Evolutionary conservation across 805 yeast species (phyloP).

Genomic region (Groenewaldozyma salmanticensis): DNA sequence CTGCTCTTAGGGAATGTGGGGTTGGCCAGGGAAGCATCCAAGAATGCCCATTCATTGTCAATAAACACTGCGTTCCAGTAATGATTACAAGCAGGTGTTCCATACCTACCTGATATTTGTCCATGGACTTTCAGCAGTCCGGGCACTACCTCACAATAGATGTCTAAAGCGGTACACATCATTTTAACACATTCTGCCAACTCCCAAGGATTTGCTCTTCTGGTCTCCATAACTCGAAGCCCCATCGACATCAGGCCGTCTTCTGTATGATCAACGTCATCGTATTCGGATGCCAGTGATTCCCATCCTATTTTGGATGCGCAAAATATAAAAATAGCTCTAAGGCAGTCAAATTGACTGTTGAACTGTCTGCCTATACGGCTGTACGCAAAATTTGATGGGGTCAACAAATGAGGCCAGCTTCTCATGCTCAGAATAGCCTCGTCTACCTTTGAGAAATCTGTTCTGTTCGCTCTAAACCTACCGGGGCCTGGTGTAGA

Average conservation of each 20-base stretch:
- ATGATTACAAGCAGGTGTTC: slow-evolving; percentile 55
- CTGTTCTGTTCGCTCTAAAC: slow-evolving; percentile 11
- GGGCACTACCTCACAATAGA: slow-evolving; percentile 64
- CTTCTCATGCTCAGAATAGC: slow-evolving; percentile 24
- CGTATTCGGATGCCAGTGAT: slow-evolving; percentile 17
- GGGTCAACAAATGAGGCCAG: slow-evolving; percentile 35
- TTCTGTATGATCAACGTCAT: slow-evolving; percentile 13
- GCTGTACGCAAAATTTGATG: slow-evolving; percentile 45
- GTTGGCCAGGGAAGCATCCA: slow-evolving; percentile 66
- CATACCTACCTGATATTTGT: slow-evolving; percentile 35
- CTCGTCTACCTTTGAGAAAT: slow-evolving; percentile 22
- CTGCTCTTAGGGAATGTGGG: slow-evolving; percentile 42
- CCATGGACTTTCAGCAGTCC: slow-evolving; percentile 82
- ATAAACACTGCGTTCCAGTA: slow-evolving; percentile 78
- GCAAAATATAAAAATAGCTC: slow-evolving; percentile 57
- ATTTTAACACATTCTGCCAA: slow-evolving; percentile 67
- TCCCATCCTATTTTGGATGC: slow-evolving; percentile 47
- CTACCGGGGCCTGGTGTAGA: slow-evolving; percentile 12
- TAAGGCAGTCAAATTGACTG: slow-evolving; percentile 46
- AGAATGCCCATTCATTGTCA: slow-evolving; percentile 67
- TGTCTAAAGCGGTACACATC: slow-evolving; percentile 58
- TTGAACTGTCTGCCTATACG: slow-evolving; percentile 44
- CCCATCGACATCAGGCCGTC: slow-evolving; percentile 16
- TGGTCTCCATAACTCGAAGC: slow-evolving; percentile 28
- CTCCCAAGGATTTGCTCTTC: slow-evolving; percentile 58